phyloP scores from a whole-genome alignment of 768 basidiomycete species.

The Hortiboletus campestris region DNA sequence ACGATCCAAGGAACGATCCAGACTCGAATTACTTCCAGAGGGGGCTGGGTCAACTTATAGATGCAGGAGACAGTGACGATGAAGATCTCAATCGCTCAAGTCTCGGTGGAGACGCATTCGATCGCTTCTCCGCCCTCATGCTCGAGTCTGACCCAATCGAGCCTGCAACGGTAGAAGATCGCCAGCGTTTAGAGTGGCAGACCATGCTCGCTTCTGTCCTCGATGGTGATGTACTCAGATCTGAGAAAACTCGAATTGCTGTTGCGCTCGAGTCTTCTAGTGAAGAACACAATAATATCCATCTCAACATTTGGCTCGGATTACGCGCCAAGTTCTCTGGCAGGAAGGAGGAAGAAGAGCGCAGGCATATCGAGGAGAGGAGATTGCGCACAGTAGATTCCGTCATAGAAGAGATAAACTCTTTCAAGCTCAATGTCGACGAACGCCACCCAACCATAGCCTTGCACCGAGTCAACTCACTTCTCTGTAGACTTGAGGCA shows the following conservation, averaged over 20 bases:
- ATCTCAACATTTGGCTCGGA: conserved; percentile 82
- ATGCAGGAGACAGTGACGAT: conserved; percentile 74
- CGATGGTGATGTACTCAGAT: conserved; percentile 89
- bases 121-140: conserved; percentile 50
- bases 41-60: conserved; percentile 65
- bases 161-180: conserved; percentile 69
- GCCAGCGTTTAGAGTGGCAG: conserved; percentile 92
- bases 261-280: conserved; percentile 67
- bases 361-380: conserved; percentile 76
- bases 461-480: conserved; percentile 57
- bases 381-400: conserved; percentile 77
- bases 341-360: conserved; percentile 79
- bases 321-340: conserved; percentile 85
- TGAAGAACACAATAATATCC: conserved; percentile 66
- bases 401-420: conserved; percentile 79
- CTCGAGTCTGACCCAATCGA: conserved; percentile 64
- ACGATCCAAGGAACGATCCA: conserved; percentile 76
- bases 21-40: conserved; percentile 80
- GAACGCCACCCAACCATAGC: conserved; percentile 40
- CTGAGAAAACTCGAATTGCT: conserved; percentile 91
- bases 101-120: conserved; percentile 43
- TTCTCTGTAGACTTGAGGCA: conserved; percentile 75
- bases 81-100: conserved; percentile 54
- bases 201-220: conserved; percentile 92
- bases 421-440: conserved; percentile 60